These are phyloP conservation scores for Ceratocystiopsis brevicomis DNA, from an alignment of 2,329 filamentous ascomycete species.

Conservation along the genomic window DNA sequence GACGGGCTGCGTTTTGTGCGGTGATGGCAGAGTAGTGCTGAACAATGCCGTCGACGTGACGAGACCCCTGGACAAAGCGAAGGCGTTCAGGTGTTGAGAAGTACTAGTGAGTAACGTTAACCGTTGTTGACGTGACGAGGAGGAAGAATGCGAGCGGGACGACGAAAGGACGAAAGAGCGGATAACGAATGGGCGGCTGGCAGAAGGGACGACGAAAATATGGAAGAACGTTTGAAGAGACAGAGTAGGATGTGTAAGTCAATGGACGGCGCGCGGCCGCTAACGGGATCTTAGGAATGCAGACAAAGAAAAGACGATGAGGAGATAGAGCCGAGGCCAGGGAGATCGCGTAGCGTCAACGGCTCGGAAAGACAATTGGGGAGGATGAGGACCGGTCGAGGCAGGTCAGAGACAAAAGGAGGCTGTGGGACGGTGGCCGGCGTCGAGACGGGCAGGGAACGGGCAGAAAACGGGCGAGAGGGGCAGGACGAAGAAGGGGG, in stretches of 20 bases:
- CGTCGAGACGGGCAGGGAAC: background rate
- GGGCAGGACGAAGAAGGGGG: background rate
- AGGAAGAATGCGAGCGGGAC: constrained; percentile 9
- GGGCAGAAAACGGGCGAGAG: background rate
- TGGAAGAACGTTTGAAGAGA: too few species aligned
- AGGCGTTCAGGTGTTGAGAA: constrained; percentile 56
- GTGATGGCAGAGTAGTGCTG: constrained; percentile 19
- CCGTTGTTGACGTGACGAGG: too few species aligned
- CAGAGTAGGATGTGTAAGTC: too few species aligned
- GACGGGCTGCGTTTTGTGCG: constrained; percentile 12
- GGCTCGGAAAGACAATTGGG: background rate
- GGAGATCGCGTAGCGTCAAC: too few species aligned
- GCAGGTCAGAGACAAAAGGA: background rate
- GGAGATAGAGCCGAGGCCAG: too few species aligned
- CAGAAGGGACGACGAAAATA: background rate
- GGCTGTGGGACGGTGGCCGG: too few species aligned
- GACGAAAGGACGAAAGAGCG: background rate
- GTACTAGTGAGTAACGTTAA: constrained; percentile 28
- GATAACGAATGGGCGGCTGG: too few species aligned
- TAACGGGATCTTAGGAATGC: too few species aligned
- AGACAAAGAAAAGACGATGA: too few species aligned
- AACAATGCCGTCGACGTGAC: constrained; percentile 17
- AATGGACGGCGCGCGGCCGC: too few species aligned
- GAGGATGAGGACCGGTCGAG: background rate
- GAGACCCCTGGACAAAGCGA: constrained; percentile 36